Base-by-base conservation (phyloP, 192 early-diverging fungal genomes). In the Gamsiella multidivaricata region DNA sequence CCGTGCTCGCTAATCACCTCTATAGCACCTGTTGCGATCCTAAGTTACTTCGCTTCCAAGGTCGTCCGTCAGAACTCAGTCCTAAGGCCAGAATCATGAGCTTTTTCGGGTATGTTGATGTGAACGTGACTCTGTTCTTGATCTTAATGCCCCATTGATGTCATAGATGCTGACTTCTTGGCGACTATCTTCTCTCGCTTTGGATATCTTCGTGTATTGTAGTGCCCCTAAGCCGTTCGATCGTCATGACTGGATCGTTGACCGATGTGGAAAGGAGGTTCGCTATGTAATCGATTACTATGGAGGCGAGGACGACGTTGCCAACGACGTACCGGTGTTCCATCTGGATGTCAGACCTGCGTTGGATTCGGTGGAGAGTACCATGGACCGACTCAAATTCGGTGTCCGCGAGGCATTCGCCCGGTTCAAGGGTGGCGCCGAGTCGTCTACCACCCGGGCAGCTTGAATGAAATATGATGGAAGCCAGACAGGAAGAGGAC, bases 231-330 rank as follows among this genome's bases (percentile, higher is more conserved):
- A 85, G 51, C 96, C 97, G 5, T 99, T 99, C 84, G 97, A 99
- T 81, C 89, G 97, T 52, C 97, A 99, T 71, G 97, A 99, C 86
- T 99, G 97, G 97, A 87, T 87, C 37, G 90, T 99, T 12, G 91
- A 95, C 66, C 86, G 95, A 12, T 97, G 96, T 71, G 96, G 96
- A 2, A 89, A 89, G 80, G 83, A 91, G 25, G 91, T 95, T 50
- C 88, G 95, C n/a, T 99, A 99, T 72, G 94, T 99, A 23, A 96
- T 99, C 70, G 97, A 99, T 80, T 99, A 96, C 81, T 99, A 99
- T 71, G 85, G 88, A 56, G 96, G 91, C 10, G 80, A 82, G 20
- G 86, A 89, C 32, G 89, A 93, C 39, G 82, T 83, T 54, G 83
- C 63, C 34, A 89, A 89, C 26, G 90, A 89, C 43, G 88, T 86